phyloP scores from a whole-genome alignment of 768 basidiomycete genomes.

The Lactifluus echinatus region DNA sequence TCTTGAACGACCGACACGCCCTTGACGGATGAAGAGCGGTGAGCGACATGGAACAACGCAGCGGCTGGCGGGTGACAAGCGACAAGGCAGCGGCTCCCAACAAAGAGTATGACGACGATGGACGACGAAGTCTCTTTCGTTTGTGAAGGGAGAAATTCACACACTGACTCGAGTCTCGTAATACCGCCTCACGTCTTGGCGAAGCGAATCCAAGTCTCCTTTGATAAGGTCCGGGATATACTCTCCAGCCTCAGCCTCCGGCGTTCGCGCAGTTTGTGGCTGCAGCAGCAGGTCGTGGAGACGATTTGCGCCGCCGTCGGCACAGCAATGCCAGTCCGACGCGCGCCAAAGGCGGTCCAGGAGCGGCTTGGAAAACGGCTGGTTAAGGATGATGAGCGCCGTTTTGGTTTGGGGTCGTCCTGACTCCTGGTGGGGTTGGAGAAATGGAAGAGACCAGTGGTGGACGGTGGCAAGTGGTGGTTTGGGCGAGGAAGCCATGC shows the following conservation, averaged over 20 bases:
- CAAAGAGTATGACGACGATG: neutral
- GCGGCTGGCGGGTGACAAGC: neutral
- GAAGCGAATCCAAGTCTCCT: constrained; percentile 88
- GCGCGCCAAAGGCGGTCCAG: constrained; percentile 46
- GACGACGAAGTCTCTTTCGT: too few relatives aligned
- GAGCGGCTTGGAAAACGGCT: constrained; percentile 63
- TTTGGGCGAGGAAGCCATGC: constrained; percentile 1
- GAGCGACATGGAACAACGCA: neutral
- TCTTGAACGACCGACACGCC: constrained; percentile 63
- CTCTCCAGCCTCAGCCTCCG: constrained; percentile 37
- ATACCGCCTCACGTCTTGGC: constrained; percentile 60
- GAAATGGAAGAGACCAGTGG: constrained; percentile 14
- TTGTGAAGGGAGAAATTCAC: too few relatives aligned
- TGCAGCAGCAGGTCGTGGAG: constrained; percentile 44
- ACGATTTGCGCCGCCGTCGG: constrained; percentile 54
- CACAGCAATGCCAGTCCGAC: constrained; percentile 34
- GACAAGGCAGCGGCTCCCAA: too few relatives aligned
- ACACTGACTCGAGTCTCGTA: constrained; percentile 51
- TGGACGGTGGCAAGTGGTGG: too few relatives aligned
- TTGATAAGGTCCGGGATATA: constrained; percentile 82
- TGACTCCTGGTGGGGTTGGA: neutral
- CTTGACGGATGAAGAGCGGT: constrained; percentile 32
- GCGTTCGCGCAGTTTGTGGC: neutral
- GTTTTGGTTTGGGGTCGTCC: constrained; percentile 9
- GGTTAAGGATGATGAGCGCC: constrained; percentile 85